Conservation (phyloP, 169 alveolate genomes). For the Plasmodium yoelii region DNA sequence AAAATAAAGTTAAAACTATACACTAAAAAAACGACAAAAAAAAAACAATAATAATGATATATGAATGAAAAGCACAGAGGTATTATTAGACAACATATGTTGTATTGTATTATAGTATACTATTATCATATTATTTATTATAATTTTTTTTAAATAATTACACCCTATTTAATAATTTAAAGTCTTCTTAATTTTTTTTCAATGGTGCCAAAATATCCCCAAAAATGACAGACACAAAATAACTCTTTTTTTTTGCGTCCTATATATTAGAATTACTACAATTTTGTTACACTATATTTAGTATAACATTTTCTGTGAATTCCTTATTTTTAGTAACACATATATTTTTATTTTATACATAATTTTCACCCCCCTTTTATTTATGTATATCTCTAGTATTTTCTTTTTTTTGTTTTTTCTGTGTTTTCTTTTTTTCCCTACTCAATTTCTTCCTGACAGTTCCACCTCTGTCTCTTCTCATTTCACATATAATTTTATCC, state of each 20-base stretch:
- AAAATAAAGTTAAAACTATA: too few species aligned
- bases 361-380: neutral
- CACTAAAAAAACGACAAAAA: too few species aligned
- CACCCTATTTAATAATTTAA: too few species aligned
- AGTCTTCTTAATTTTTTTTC: too few species aligned
- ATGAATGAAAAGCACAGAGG: too few species aligned
- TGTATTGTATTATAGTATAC: too few species aligned
- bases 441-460: slow-evolving; percentile 74
- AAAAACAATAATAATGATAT: too few species aligned
- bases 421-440: slow-evolving; percentile 74
- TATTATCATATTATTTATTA: too few species aligned
- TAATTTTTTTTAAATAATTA: too few species aligned
- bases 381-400: slow-evolving; percentile 33
- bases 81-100: too few species aligned
- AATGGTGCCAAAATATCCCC: too few species aligned
- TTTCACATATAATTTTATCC: slow-evolving; percentile 33
- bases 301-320: neutral
- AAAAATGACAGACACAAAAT: neutral
- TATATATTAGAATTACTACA: neutral
- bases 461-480: slow-evolving; percentile 77
- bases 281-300: neutral
- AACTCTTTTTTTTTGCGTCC: neutral
- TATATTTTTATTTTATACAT: neutral
- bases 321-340: neutral
- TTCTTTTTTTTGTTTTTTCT: slow-evolving; percentile 73